phyloP scores from a whole-genome alignment of 805 yeast genomes.

The Metschnikowia arizonensis region DNA sequence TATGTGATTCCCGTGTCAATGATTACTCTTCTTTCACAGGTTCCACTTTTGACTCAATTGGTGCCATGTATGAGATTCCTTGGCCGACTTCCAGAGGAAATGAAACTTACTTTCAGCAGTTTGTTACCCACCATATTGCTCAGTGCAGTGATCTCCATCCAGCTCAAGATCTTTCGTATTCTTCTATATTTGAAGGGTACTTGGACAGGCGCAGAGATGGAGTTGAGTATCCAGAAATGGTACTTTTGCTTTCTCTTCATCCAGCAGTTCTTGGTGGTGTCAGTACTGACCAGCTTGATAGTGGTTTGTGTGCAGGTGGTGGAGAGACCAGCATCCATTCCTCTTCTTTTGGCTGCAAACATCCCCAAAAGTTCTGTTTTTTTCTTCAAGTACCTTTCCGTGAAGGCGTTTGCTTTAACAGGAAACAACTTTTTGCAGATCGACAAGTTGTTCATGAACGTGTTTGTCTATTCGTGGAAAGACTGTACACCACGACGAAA shows the following conservation, averaged over 20 bases:
- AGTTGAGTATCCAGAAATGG: conserved; percentile 72
- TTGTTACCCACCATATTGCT: conserved; percentile 66
- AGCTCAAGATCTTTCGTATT: conserved; percentile 53
- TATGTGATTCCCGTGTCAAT: conserved; percentile 86
- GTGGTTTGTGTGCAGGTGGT: conserved; percentile 58
- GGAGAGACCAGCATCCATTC: conserved; percentile 68
- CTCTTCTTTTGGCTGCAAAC: conserved; percentile 67
- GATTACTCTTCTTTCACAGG: conserved; percentile 70
- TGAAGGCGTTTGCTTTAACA: conserved; percentile 71
- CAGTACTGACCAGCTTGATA: conserved; percentile 75
- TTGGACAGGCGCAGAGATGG: conserved; percentile 58
- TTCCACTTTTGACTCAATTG: conserved; percentile 57
- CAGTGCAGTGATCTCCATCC: conserved; percentile 57
- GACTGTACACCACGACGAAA: conserved; percentile 62
- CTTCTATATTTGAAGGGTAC: conserved; percentile 55
- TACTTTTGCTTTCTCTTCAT: conserved; percentile 73
- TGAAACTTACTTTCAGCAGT: conserved; percentile 54
- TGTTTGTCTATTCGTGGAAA: conserved; percentile 30
- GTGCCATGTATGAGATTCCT: conserved; percentile 60
- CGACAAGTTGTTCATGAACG: conserved; percentile 43
- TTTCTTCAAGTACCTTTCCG: conserved; percentile 70
- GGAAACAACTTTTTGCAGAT: conserved; percentile 68
- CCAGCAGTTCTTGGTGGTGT: conserved; percentile 79
- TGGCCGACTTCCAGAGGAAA: conserved; percentile 48
- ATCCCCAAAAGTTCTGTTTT: conserved; percentile 85